Evolutionary conservation across 2,329 filamentous ascomycete species (phyloP), one percentile per base, ranked within the genome.

Genomic region (Exophiala alcalophila): DNA sequence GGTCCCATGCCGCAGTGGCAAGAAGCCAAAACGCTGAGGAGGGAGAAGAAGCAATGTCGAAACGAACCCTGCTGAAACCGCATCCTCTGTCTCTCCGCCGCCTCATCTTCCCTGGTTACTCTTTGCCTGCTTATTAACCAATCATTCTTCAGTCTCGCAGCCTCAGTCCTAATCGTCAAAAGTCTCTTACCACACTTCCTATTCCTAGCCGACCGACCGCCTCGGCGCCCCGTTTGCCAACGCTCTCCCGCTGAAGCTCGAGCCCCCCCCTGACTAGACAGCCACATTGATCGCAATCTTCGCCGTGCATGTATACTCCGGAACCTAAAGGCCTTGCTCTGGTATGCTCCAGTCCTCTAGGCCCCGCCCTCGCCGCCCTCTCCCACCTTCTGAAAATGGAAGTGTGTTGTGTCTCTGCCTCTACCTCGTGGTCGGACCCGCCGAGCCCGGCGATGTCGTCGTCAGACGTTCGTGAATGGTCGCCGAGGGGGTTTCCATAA

Each of bases 251-350:
- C 27, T 34, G 18, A 30, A 41, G 44, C 49, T 30, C 38, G 35
- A 38, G 43, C 44, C 44, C 21, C 16, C 28, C 16, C n/a, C n/a
- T 14, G 18, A 19, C 34, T 20, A 32, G 25, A 35, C 18, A 29
- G 37, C 26, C 45, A 31, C 49, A 43, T 42, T 26, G 49, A 52
- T 32, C 49, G 37, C 27, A 18, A 11, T 11, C 15, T 30, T 45
- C 21, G 42, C 49, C 49, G 44, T 49, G 49, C 49, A 49, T 52
- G 49, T 49, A 31, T 15, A 30, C 19, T 33, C 23, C 39, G 34
- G 34, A 43, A 27, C 32, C 35, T 12, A 21, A 38, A 9, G 27
- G 34, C 38, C 32, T 49, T 16, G 28, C 39, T 46, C 41, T 52
- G 49, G 49, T 52, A 52, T 44, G 49, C 41, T 37, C 14, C 25